Base-by-base conservation (phyloP, 768 basidiomycete genomes). In the Antrodiella citrinella region DNA sequence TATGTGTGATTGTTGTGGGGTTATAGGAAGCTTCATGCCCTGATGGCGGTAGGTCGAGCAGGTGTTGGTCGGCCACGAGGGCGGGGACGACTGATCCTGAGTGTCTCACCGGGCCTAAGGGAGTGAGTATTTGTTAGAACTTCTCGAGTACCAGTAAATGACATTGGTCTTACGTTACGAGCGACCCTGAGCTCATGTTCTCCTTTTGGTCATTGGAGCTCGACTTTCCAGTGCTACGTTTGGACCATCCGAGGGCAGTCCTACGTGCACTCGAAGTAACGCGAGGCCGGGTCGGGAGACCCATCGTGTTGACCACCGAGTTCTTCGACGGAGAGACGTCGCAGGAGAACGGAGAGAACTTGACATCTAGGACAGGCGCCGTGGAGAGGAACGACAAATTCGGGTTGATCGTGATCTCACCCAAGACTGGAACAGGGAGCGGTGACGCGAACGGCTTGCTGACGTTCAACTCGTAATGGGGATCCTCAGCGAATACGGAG, bases 221-320 rank as follows among this genome's bases (percentile, higher is more conserved):
- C 61, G 66, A 65, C 70, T 81, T 65, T 24, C 74, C 76, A 0
- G 66, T 70, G 56, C 73, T 78, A 26, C 80, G 76, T 67, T 86
- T 87, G 39, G 80, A 67, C 80, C 76, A 81, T 1, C 84, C 85
- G 1, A 79, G 69, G 0, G 77, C 76, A 0, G 68, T 71, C n/a
- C 82, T 72, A 11, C 82, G 71, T 0, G 77, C 69, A n/a, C 68
- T 72, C 0, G 81, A 81, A 2, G 67, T 72, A 43, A 81, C 77
- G 21, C 77, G 70, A 13, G 81, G 73, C 9, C 81, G 76, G 4
- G 67, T 45, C 2, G 59, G 56, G 56, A 63, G 45, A 50, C 51
- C 52, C 53, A 62, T 22, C 51, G 62, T 30, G 54, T 63, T 47
- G 69, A 69, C 55, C 60, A 59, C 20, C 66, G 63, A 13, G 55